These are phyloP conservation scores for Zizania palustris DNA, from an alignment of 202 grass and related monocot genomes.

Conservation along the genomic window DNA sequence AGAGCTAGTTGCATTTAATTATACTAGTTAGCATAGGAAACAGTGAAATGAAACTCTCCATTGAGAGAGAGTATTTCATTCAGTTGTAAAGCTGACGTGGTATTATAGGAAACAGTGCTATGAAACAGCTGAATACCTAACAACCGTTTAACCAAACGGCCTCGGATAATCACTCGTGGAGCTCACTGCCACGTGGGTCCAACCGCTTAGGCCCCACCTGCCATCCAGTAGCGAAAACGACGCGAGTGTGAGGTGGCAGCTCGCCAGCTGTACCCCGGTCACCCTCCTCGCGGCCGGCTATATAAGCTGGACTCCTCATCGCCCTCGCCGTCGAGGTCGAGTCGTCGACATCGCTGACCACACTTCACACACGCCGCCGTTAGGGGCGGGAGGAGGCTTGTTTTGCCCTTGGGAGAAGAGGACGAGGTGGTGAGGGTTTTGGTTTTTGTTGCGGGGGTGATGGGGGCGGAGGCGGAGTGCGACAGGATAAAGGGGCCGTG, in stretches of 20 bases:
- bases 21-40: too few relatives aligned
- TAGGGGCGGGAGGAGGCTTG: not conserved
- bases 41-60: too few relatives aligned
- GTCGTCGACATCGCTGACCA: slow-evolving; percentile 39
- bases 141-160: slow-evolving; percentile 50
- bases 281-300: not conserved
- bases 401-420: not conserved
- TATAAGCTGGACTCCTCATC: slow-evolving; percentile 35
- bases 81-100: too few relatives aligned
- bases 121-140: too few relatives aligned
- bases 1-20: too few relatives aligned
- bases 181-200: not conserved
- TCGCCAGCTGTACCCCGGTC: slow-evolving; percentile 57
- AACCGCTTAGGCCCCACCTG: slow-evolving; percentile 26
- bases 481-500: slow-evolving; percentile 87
- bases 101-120: too few relatives aligned
- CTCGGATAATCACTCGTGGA: not conserved
- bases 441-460: slow-evolving; percentile 18
- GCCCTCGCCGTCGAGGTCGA: slow-evolving; percentile 37
- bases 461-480: slow-evolving; percentile 51
- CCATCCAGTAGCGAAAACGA: slow-evolving; percentile 39
- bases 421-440: too few relatives aligned
- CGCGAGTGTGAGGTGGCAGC: slow-evolving; percentile 41
- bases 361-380: not conserved
- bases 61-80: too few relatives aligned